A percentile compares a stretch with the other conserved stretches of the same genome.
phyloP scores from a whole-genome alignment of 257 asterid genomes.

The Verbascum thapsus region DNA sequence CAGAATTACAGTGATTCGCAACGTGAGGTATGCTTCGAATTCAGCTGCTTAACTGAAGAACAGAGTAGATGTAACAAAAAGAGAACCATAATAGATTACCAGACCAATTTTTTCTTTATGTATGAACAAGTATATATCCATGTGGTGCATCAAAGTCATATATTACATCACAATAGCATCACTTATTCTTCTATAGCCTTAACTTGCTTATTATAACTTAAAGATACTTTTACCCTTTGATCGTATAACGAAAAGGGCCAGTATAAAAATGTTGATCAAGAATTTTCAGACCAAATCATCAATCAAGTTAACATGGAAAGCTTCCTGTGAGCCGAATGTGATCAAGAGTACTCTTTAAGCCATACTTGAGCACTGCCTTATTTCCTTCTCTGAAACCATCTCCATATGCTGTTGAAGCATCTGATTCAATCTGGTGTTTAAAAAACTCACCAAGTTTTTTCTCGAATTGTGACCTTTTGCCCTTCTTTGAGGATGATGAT shows the following conservation, averaged over 20 bases:
- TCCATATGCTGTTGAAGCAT: constrained; percentile 82
- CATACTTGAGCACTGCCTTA: constrained; percentile 74
- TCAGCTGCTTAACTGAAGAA: no score
- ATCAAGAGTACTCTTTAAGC: constrained; percentile 78
- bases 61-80: no score
- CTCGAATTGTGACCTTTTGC: constrained; percentile 80
- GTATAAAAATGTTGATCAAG: constrained; percentile 31
- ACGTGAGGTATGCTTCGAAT: no score
- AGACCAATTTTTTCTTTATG: constrained; percentile 19
- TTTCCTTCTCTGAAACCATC: constrained; percentile 89
- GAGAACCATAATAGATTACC: no score
- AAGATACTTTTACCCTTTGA: constrained; percentile 18
- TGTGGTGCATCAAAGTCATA: constrained; percentile 30
- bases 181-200: constrained; percentile 35
- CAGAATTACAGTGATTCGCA: no score
- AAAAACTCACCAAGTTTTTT: constrained; percentile 81
- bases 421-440: constrained; percentile 84
- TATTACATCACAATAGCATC: constrained; percentile 19
- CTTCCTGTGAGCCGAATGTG: constrained; percentile 78
- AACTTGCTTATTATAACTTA: constrained; percentile 26
- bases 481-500: constrained; percentile 78
- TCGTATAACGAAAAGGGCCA: constrained; percentile 23
- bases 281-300: constrained; percentile 17
- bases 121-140: constrained; percentile 30
- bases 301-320: constrained; percentile 45